Percentiles rank a stretch among this genome's conserved stretches.
These are phyloP conservation scores for Globisporangium abappressorium DNA, from an alignment of 352 stramenopile genomes.

Conservation along the genomic window DNA sequence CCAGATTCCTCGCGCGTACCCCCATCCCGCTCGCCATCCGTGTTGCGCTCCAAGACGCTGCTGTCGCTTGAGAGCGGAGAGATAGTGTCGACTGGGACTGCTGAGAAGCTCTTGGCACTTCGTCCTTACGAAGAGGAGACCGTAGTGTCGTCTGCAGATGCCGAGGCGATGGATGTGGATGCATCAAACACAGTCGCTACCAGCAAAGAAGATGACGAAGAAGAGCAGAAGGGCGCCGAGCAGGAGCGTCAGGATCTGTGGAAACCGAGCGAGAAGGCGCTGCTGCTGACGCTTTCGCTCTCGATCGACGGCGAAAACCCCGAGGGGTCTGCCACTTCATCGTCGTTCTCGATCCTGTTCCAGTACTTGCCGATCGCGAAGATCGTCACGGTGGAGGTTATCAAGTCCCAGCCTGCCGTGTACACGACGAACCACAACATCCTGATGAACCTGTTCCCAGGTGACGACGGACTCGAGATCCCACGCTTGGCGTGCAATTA, in stretches of 20 bases:
- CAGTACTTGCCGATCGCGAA: slow-evolving; percentile 55
- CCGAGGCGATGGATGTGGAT: slow-evolving; percentile 35
- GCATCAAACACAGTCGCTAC: slow-evolving; percentile 8
- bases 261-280: slow-evolving; percentile 47
- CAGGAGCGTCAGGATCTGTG: slow-evolving; percentile 33
- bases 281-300: slow-evolving; percentile 45
- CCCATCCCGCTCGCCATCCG: slow-evolving; percentile 54
- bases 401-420: slow-evolving; percentile 18
- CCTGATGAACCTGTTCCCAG: slow-evolving; percentile 62
- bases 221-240: not conserved
- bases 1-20: slow-evolving; percentile 16
- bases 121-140: slow-evolving; percentile 29
- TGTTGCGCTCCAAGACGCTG: slow-evolving; percentile 21
- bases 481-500: slow-evolving; percentile 50
- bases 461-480: slow-evolving; percentile 45
- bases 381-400: slow-evolving; percentile 54
- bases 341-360: slow-evolving; percentile 55
- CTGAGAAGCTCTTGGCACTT: slow-evolving; percentile 46
- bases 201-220: slow-evolving; percentile 14
- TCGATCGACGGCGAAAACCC: slow-evolving; percentile 36
- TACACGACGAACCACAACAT: slow-evolving; percentile 21
- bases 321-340: slow-evolving; percentile 20
- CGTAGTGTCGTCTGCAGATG: not conserved
- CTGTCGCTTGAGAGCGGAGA: slow-evolving; percentile 35
- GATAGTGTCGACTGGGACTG: slow-evolving; percentile 29